Conservation (phyloP, 1,284 basidiomycete species). For the Porogramme epimiltina region DNA sequence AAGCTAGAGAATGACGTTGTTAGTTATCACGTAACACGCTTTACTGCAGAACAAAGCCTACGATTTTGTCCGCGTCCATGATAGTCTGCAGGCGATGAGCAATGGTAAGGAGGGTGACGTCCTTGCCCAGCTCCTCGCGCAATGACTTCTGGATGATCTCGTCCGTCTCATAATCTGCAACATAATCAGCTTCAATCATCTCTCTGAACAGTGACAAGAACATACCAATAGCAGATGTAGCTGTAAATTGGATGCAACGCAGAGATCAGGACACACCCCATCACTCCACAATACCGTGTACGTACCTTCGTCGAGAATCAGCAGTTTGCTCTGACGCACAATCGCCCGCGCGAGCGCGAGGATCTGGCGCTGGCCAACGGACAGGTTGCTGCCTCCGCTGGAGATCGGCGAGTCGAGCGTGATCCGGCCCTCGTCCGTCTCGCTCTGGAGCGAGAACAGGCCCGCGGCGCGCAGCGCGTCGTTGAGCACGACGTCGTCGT, state of each 20-base stretch:
- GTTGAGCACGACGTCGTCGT: slow-evolving; percentile 47
- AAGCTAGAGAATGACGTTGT: slow-evolving; percentile 24
- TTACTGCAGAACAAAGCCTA: not conserved
- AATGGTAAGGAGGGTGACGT: slow-evolving; percentile 61
- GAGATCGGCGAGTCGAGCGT: slow-evolving; percentile 37
- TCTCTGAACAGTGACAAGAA: not conserved
- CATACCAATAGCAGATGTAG: slow-evolving; percentile 55
- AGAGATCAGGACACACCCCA: too few relatives aligned
- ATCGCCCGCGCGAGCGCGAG: slow-evolving; percentile 38
- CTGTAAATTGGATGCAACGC: slow-evolving; percentile 13
- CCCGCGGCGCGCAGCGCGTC: slow-evolving; percentile 34
- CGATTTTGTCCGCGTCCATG: slow-evolving; percentile 47
- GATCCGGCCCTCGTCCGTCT: slow-evolving; percentile 33
- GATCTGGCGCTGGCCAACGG: slow-evolving; percentile 41
- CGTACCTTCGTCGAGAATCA: slow-evolving; percentile 37
- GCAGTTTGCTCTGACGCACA: slow-evolving; percentile 34
- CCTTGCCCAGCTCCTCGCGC: slow-evolving; percentile 48
- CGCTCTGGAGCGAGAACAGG: slow-evolving; percentile 32
- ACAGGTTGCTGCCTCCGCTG: slow-evolving; percentile 41
- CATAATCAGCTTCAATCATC: not conserved
- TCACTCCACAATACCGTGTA: too few relatives aligned
- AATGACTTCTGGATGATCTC: slow-evolving; percentile 44
- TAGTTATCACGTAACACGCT: not conserved
- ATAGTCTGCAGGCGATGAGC: slow-evolving; percentile 72
- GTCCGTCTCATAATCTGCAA: slow-evolving; percentile 26